Evolutionary conservation across 176 grass and related monocot genomes (phyloP).

Genomic region (Phoenix dactylifera): DNA sequence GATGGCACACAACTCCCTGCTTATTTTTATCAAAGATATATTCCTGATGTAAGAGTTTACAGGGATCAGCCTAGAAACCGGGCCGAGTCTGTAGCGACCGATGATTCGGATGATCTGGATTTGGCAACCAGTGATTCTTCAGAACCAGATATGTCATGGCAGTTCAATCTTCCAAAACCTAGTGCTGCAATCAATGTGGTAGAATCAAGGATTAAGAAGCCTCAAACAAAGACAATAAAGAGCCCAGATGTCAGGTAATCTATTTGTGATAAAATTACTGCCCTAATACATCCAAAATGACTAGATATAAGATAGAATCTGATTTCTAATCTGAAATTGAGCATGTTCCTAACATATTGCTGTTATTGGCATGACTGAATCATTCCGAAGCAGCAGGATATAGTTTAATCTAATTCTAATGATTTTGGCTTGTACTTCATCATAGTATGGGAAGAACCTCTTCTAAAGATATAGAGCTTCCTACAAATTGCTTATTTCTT

Average conservation of each 20-base stretch:
- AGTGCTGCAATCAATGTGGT: slow-evolving; percentile 18
- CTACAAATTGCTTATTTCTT: no score
- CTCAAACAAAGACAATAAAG: slow-evolving; percentile 32
- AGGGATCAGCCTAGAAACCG: slow-evolving; percentile 21
- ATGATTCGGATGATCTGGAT: slow-evolving; percentile 38
- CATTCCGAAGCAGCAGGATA: no score
- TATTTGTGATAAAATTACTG: neutral
- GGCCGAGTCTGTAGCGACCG: slow-evolving; percentile 35
- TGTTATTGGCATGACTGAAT: no score
- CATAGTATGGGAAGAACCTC: no score
- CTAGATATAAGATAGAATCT: no score
- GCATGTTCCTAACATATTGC: no score
- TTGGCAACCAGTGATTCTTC: slow-evolving; percentile 41
- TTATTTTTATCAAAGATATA: slow-evolving; percentile 49
- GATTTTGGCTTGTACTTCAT: no score
- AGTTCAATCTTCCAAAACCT: slow-evolving; percentile 38
- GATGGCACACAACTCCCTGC: slow-evolving; percentile 27
- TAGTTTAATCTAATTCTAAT: no score
- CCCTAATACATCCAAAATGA: no score
- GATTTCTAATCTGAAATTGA: no score
- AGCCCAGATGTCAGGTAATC: slow-evolving; percentile 40
- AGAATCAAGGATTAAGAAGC: slow-evolving; percentile 47
- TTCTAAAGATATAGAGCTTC: no score
- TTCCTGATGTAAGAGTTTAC: slow-evolving; percentile 26
- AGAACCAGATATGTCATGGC: slow-evolving; percentile 52